Base-by-base conservation (phyloP, 2,329 filamentous ascomycete species). In the Hypoxylon sp. region DNA sequence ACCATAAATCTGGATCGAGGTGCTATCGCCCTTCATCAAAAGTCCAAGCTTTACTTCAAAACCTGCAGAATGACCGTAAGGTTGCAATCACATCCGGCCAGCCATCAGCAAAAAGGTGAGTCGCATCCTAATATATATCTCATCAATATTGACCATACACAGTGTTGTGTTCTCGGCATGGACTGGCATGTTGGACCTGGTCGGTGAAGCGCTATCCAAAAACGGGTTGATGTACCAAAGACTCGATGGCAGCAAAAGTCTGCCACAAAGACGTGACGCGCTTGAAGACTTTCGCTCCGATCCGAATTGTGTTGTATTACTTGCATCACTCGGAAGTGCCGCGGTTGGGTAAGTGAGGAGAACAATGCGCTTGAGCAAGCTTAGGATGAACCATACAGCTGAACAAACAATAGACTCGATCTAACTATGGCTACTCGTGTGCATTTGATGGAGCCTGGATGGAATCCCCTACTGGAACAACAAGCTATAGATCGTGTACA, bases 401-500 rank as follows among this genome's bases (percentile, higher is more conserved):
- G 50, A 58, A 48, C 11, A 3, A 5, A 5, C 4, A 13, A 55
- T 24, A 68, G 65, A n/a, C 61, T 68, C 17, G 46, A 68, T 24
- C 22, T 68, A 17, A 68, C 65, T 14, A 65, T 65, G 56, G 65
- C 65, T 5, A 57, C 33, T 2, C 65, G 50, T 6, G 65, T 68
- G 1, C 65, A 68, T 29, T 5, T 68, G 22, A 68, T 68, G 61
- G 65, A 68, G 17, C 65, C 65, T 6, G 65, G 65, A 37, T 68
- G 65, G 65, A 68, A 68, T 39, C 65, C 65, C 10, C 46, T 65
- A 9, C 22, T 68, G 39, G 65, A 68, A 44, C 56, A 68, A 42
- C 65, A 68, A 54, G 65, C 65, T n/a, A 53, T 68, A n/a, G 55
- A 65, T 13, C 65, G 65, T 31, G 47, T 65, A 13, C 53, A 68